Evolutionary conservation across 345 rosid species (phyloP).

Genomic region (Linum trigynum): DNA sequence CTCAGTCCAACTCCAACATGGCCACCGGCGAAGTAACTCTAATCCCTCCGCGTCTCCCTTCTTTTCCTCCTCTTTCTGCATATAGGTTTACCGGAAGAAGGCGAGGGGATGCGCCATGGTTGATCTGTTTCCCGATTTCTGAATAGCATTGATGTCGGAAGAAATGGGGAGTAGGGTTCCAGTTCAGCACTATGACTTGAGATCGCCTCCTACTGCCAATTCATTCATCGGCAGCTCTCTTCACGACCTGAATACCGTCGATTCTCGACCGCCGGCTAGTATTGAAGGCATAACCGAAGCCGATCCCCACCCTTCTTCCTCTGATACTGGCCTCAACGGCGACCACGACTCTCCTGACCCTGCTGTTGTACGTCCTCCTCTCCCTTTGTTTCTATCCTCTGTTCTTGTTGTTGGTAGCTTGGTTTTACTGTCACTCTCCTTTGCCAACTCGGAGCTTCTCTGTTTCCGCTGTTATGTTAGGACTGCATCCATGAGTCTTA

Average conservation of each 20-base stretch:
- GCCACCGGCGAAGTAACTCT: not conserved
- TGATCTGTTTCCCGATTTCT: not conserved
- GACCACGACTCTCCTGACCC: constrained; percentile 34
- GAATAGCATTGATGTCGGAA: not conserved
- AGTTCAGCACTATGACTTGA: constrained; percentile 57
- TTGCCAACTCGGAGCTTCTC: not conserved
- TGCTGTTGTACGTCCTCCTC: not conserved
- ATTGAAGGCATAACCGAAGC: constrained; percentile 33
- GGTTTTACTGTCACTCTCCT: not conserved
- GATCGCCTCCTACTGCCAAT: constrained; percentile 35
- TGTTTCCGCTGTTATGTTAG: constrained; percentile 16
- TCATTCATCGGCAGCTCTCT: constrained; percentile 55
- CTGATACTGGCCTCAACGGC: constrained; percentile 29
- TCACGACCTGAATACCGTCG: constrained; percentile 81
- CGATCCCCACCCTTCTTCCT: constrained; percentile 28
- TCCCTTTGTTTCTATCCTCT: not conserved
- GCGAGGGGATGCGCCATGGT: not conserved
- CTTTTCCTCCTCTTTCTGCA: not conserved
- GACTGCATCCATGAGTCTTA: constrained; percentile 73
- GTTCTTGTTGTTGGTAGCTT: not conserved
- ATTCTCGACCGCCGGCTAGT: constrained; percentile 32
- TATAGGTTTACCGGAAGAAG: not conserved
- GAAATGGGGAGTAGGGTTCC: constrained; percentile 77
- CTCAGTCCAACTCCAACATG: not conserved
- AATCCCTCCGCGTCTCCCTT: constrained; percentile 4